Conservation (phyloP, 2,329 filamentous ascomycete genomes). For the Penicillium sp. region DNA sequence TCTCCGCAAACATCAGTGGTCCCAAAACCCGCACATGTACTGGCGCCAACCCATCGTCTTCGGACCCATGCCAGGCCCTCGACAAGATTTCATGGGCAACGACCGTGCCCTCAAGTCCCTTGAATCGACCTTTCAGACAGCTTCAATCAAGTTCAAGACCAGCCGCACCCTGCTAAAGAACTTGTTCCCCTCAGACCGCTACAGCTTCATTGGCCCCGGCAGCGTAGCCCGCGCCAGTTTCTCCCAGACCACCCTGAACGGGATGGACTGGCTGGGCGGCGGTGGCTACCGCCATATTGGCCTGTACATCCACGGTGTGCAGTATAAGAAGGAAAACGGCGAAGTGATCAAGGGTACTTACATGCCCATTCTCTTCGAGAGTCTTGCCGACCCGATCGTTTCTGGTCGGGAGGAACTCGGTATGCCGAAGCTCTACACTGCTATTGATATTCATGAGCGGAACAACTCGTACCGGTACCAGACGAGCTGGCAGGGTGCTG, state of each 20-base stretch:
- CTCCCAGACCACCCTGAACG: slow-evolving; percentile 52
- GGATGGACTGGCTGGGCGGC: slow-evolving; percentile 67
- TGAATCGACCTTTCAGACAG: slow-evolving; percentile 52
- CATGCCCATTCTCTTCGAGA: slow-evolving; percentile 65
- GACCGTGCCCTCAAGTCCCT: slow-evolving; percentile 32
- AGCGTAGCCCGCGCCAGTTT: slow-evolving; percentile 55
- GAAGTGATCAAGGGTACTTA: slow-evolving; percentile 59
- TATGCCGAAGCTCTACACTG: slow-evolving; percentile 65
- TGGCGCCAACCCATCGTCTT: slow-evolving; percentile 56
- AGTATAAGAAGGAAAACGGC: slow-evolving; percentile 60
- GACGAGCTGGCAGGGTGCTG: slow-evolving; percentile 53
- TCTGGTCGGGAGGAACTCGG: slow-evolving; percentile 66
- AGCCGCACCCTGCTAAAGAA: slow-evolving; percentile 57
- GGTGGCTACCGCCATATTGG: slow-evolving; percentile 64
- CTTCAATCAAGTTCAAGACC: slow-evolving; percentile 59
- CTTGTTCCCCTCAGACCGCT: slow-evolving; percentile 53
- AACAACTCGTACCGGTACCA: slow-evolving; percentile 47
- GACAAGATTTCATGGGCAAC: slow-evolving; percentile 41
- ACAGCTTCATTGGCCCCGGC: slow-evolving; percentile 51
- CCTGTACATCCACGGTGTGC: slow-evolving; percentile 67
- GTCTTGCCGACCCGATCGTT: slow-evolving; percentile 64
- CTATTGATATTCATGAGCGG: slow-evolving; percentile 54
- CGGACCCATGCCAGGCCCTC: slow-evolving; percentile 55
- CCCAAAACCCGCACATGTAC: slow-evolving; percentile 50
- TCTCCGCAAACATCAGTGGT: slow-evolving; percentile 55